These are phyloP conservation scores for Jatropha podagrica DNA, from an alignment of 441 rosid species.

Conservation along the genomic window DNA sequence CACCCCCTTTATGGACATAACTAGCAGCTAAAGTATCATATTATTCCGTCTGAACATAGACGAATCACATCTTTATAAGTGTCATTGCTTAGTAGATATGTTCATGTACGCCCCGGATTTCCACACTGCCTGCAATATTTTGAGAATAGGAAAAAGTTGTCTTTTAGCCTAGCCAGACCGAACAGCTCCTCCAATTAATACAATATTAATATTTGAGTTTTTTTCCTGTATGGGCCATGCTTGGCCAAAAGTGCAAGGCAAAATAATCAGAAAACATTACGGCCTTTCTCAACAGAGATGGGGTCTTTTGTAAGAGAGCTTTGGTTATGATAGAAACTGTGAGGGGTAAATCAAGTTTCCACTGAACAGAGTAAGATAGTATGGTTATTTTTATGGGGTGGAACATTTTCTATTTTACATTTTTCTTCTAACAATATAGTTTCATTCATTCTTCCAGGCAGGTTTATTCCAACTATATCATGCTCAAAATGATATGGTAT, in stretches of 20 bases:
- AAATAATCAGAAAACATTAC: not conserved
- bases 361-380: not conserved
- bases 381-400: not conserved
- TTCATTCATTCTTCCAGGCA: not conserved
- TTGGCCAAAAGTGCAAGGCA: not conserved
- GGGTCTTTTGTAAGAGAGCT: not conserved
- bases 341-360: not conserved
- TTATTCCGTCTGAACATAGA: too few relatives aligned
- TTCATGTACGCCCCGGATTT: too few relatives aligned
- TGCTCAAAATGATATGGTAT: not conserved
- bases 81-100: not conserved
- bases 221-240: too few relatives aligned
- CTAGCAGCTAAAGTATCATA: too few relatives aligned
- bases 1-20: not conserved
- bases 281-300: not conserved
- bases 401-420: not conserved
- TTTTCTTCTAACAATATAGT: not conserved
- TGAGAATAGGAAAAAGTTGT: too few relatives aligned
- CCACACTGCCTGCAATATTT: too few relatives aligned
- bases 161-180: too few relatives aligned
- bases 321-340: not conserved
- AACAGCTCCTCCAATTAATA: too few relatives aligned
- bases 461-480: not conserved
- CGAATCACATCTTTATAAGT: too few relatives aligned
- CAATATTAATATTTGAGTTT: too few relatives aligned